Conservation (phyloP, 2,329 filamentous ascomycete species). For the Aspergillus aculeatinus region DNA sequence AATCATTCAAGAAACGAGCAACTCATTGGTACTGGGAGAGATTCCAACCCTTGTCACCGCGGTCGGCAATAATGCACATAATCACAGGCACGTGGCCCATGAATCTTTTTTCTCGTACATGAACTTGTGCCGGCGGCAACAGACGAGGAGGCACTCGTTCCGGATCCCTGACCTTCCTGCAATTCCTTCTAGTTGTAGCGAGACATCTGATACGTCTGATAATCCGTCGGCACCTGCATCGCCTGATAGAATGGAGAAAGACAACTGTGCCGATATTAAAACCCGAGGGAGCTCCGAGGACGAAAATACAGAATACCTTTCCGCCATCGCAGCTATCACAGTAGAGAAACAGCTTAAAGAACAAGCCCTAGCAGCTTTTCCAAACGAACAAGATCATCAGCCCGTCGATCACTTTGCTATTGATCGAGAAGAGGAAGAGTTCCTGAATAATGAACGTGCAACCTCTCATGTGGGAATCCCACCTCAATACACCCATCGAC, state of each 20-base stretch:
- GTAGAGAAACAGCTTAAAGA: constrained; percentile 79
- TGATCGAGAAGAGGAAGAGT: constrained; percentile 39
- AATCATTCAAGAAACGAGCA: background rate
- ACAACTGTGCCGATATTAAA: constrained; percentile 35
- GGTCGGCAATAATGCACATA: background rate
- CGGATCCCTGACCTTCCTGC: background rate
- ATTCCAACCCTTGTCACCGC: background rate
- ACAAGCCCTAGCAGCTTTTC: constrained; percentile 50
- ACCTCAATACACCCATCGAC: constrained; percentile 28
- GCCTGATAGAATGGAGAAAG: constrained; percentile 33
- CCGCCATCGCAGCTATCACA: constrained; percentile 75
- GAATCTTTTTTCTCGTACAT: background rate
- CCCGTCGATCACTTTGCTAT: constrained; percentile 50
- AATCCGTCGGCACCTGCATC: constrained; percentile 5
- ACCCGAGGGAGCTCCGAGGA: constrained; percentile 64
- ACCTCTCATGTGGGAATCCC: background rate
- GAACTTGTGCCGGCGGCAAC: background rate
- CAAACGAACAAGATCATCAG: constrained; percentile 49
- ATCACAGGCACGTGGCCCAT: background rate
- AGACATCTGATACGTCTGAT: background rate
- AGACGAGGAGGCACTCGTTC: background rate
- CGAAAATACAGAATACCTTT: constrained; percentile 70
- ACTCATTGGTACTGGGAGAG: background rate
- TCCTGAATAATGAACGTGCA: constrained; percentile 31
- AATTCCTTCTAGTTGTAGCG: background rate